These are phyloP conservation scores for Tricholomella constricta DNA, from an alignment of 768 basidiomycete genomes.

Conservation along the genomic window DNA sequence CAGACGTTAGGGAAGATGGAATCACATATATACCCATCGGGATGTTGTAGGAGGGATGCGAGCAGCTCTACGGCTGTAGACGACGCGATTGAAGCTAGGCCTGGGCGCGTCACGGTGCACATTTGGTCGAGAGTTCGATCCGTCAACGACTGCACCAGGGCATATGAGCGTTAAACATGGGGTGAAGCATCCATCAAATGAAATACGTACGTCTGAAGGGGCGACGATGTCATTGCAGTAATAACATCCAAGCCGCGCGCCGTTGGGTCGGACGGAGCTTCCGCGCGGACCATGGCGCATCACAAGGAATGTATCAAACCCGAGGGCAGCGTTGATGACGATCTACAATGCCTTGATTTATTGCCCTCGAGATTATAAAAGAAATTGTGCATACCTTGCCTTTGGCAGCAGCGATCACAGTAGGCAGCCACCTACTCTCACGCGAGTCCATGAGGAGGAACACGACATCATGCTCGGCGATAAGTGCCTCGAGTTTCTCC, in stretches of 20 bases:
- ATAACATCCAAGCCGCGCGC: slow-evolving; percentile 79
- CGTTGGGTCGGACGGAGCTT: slow-evolving; percentile 27
- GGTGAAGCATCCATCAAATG: background rate
- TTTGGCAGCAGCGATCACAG: slow-evolving; percentile 80
- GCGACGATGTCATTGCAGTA: slow-evolving; percentile 99
- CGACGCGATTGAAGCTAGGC: slow-evolving; percentile 89
- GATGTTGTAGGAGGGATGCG: slow-evolving; percentile 87
- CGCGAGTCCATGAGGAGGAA: slow-evolving; percentile 98
- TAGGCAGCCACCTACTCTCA: slow-evolving; percentile 96
- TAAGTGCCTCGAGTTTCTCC: slow-evolving; percentile 67
- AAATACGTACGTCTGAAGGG: slow-evolving; percentile 74
- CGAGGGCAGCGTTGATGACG: slow-evolving; percentile 91
- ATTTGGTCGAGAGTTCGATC: slow-evolving; percentile 97
- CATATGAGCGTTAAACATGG: background rate
- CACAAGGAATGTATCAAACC: slow-evolving; percentile 94
- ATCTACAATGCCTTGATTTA: slow-evolving; percentile 48
- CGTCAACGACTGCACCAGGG: slow-evolving; percentile 38
- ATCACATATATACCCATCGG: slow-evolving; percentile 59
- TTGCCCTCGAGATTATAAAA: background rate
- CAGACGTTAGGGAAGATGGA: too few species aligned
- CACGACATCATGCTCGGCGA: slow-evolving; percentile 86
- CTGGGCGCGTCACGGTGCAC: slow-evolving; percentile 98
- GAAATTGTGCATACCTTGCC: slow-evolving; percentile 60
- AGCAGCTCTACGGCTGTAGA: slow-evolving; percentile 93
- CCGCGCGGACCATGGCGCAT: slow-evolving; percentile 90